A percentile compares a stretch with the other conserved stretches of the same genome.
Evolutionary conservation across 108 stramenopile species (phyloP).

Genomic region (Parmales sp.): DNA sequence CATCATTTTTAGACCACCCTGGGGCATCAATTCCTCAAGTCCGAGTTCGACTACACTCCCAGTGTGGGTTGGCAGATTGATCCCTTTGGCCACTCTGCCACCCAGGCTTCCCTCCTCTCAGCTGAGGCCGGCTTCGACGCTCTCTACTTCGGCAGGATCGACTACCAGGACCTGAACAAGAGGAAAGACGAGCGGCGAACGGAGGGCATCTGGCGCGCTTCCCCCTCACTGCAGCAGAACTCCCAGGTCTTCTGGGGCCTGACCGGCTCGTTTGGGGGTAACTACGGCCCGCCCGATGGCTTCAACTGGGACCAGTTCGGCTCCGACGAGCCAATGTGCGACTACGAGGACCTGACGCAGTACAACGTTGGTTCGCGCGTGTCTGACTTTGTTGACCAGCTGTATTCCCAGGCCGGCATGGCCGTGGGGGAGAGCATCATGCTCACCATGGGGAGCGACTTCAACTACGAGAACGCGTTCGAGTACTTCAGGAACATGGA

Average conservation of each 20-base stretch:
- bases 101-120: constrained; percentile 75
- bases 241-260: constrained; percentile 73
- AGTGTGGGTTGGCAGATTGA: constrained; percentile 90
- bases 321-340: constrained; percentile 46
- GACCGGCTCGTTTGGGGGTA: constrained; percentile 59
- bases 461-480: constrained; percentile 41
- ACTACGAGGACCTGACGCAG: constrained; percentile 24
- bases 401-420: constrained; percentile 52
- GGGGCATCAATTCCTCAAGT: constrained; percentile 72
- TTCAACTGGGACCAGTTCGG: constrained; percentile 67
- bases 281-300: constrained; percentile 61
- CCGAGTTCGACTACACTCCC: constrained; percentile 71
- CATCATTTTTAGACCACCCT: no score
- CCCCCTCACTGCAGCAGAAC: constrained; percentile 17
- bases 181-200: constrained; percentile 40
- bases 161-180: constrained; percentile 75
- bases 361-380: constrained; percentile 25
- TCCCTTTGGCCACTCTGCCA: constrained; percentile 92
- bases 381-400: constrained; percentile 36
- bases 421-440: constrained; percentile 70
- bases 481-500: constrained; percentile 38
- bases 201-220: constrained; percentile 18
- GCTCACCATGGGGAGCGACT: constrained; percentile 75
- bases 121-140: constrained; percentile 74
- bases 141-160: constrained; percentile 86